These are phyloP conservation scores for Hemisphaericaspora nanyangensis DNA, from an alignment of 805 yeast genomes.

Conservation along the genomic window DNA sequence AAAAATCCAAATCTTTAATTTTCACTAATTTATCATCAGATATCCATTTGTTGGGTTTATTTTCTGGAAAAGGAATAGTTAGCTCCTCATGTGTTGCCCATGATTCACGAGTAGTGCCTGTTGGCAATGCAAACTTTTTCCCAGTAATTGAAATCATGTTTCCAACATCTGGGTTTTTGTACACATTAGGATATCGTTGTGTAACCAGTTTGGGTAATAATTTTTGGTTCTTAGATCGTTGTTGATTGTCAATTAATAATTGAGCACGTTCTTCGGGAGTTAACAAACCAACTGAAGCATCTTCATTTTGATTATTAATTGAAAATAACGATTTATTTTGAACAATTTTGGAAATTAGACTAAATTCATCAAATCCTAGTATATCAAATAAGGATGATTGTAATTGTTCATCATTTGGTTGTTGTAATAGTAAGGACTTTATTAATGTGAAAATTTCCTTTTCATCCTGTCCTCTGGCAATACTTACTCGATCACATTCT, in stretches of 20 bases:
- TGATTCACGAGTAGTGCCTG: conserved; percentile 68
- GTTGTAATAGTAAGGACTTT: conserved; percentile 31
- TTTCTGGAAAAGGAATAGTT: conserved; percentile 70
- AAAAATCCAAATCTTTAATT: conserved; percentile 62
- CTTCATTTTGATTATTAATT: conserved; percentile 3
- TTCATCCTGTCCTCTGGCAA: conserved; percentile 28
- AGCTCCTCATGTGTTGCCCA: conserved; percentile 74
- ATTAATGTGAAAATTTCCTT: conserved; percentile 19
- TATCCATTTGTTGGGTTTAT: conserved; percentile 40
- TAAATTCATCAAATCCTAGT: conserved; percentile 83
- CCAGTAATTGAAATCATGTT: conserved; percentile 72
- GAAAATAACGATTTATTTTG: conserved; percentile 35
- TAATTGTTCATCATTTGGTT: conserved; percentile 50
- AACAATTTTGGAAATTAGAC: conserved; percentile 63
- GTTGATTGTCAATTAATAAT: conserved; percentile 48
- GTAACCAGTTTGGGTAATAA: conserved; percentile 44
- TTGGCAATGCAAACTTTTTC: conserved; percentile 72
- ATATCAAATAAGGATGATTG: conserved; percentile 76
- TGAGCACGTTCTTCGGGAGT: conserved; percentile 54
- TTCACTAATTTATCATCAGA: conserved; percentile 47
- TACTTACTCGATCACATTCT: conserved; percentile 32
- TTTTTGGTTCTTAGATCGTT: conserved; percentile 45
- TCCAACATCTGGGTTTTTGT: conserved; percentile 62
- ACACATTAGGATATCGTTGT: conserved; percentile 82
- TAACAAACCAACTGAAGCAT: conserved; percentile 27